Conservation (phyloP, 305 asterid genomes). For the Fraxinus albicans region DNA sequence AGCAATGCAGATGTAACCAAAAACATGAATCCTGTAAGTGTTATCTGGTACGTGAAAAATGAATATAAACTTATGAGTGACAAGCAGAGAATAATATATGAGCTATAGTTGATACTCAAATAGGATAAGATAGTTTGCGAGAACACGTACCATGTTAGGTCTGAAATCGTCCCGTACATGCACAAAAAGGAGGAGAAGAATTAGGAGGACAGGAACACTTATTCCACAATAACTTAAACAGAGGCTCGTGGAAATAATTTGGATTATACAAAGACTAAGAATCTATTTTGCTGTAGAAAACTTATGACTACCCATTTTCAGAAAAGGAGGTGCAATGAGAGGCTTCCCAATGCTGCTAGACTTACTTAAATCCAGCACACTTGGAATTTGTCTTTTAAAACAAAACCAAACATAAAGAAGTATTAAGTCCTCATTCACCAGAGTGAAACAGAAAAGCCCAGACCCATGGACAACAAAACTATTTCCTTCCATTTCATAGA, state of each 20-base stretch:
- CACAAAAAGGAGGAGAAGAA: conserved; percentile 27
- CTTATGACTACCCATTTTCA: background rate
- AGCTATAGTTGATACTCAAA: conserved; percentile 12
- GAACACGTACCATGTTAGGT: conserved; percentile 72
- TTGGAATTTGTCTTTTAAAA: conserved; percentile 2
- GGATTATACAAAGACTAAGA: background rate
- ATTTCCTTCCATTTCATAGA: background rate
- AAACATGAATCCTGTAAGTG: conserved; percentile 81
- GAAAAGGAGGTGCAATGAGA: background rate
- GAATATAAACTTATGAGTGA: conserved; percentile 21
- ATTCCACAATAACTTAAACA: conserved; percentile 3
- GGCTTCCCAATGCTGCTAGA: background rate
- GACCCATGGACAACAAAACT: background rate
- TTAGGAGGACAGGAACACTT: conserved; percentile 17
- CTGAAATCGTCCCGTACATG: conserved; percentile 51
- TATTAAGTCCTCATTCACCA: background rate
- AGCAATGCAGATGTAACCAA: conserved; percentile 76
- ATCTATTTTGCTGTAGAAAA: background rate
- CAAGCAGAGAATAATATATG: conserved; percentile 12
- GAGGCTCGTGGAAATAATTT: background rate
- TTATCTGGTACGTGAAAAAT: conserved; percentile 51
- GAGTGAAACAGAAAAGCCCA: background rate
- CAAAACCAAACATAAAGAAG: background rate
- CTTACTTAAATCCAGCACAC: conserved; percentile 7
- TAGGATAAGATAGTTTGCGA: conserved; percentile 10